Conservation (phyloP, 495 filamentous ascomycete genomes). For the Pseudevernia furfuracea region DNA sequence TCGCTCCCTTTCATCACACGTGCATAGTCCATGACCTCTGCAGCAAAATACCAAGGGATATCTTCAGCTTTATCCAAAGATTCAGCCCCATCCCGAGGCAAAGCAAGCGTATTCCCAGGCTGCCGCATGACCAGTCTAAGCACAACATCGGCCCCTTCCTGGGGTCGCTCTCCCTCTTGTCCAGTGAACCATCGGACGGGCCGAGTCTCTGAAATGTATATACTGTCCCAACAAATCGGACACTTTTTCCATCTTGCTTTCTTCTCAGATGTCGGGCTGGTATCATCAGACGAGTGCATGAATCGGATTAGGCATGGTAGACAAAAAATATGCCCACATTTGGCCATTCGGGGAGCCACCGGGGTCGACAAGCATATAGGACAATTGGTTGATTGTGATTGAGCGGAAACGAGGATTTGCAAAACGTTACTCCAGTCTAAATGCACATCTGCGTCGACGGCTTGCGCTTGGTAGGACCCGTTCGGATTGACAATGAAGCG, state of each 20-base stretch:
- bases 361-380: slow-evolving; percentile 89
- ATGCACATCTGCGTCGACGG: slow-evolving; percentile 79
- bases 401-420: slow-evolving; percentile 81
- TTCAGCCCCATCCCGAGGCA: slow-evolving; percentile 78
- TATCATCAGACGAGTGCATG: slow-evolving; percentile 78
- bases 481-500: slow-evolving; percentile 86
- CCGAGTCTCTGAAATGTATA: slow-evolving; percentile 80
- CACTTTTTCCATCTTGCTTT: slow-evolving; percentile 87
- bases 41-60: slow-evolving; percentile 89
- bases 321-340: slow-evolving; percentile 96
- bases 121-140: slow-evolving; percentile 73
- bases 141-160: slow-evolving; percentile 82
- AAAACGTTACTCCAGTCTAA: slow-evolving; percentile 86
- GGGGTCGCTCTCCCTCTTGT: slow-evolving; percentile 70
- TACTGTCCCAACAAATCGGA: slow-evolving; percentile 86
- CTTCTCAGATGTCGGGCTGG: slow-evolving; percentile 54
- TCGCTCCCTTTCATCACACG: slow-evolving; percentile 91
- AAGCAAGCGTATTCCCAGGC: slow-evolving; percentile 71
- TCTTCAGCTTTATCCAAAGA: slow-evolving; percentile 57
- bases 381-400: slow-evolving; percentile 80
- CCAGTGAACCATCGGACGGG: slow-evolving; percentile 88
- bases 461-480: slow-evolving; percentile 70
- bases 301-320: slow-evolving; percentile 89
- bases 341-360: slow-evolving; percentile 93
- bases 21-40: slow-evolving; percentile 89